Evolutionary conservation across 2,329 filamentous ascomycete genomes (phyloP).

Genomic region (Paradendryphiella salina): DNA sequence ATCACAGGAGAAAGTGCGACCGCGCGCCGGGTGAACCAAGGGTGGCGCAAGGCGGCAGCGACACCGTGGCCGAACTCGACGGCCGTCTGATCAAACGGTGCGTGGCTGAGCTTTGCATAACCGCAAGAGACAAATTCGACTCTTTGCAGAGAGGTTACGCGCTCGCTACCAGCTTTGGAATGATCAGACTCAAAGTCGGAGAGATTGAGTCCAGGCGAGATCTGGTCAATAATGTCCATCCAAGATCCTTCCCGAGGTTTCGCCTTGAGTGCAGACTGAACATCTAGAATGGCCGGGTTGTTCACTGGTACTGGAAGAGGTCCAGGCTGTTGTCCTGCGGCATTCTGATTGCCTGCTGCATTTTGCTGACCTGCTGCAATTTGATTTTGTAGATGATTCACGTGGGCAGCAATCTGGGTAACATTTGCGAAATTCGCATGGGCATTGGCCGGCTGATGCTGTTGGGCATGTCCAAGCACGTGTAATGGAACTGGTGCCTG

Average conservation of each 20-base stretch:
- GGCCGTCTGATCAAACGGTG: conserved; percentile 40
- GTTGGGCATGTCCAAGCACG: conserved; percentile 2
- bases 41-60: conserved; percentile 14
- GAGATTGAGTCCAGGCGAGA: conserved; percentile 55
- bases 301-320: conserved; percentile 10
- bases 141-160: conserved; percentile 43
- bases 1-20: conserved; percentile 41
- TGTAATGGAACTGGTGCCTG: not conserved
- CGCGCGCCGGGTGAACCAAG: conserved; percentile 37
- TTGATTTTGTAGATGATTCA: conserved; percentile 14
- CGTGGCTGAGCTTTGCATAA: conserved; percentile 55
- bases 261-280: conserved; percentile 40
- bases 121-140: conserved; percentile 65
- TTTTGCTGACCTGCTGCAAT: not conserved
- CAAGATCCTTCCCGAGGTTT: conserved; percentile 53
- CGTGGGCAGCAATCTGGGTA: conserved; percentile 7
- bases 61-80: conserved; percentile 31
- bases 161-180: conserved; percentile 36
- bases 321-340: conserved; percentile 1
- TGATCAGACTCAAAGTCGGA: conserved; percentile 47
- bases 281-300: not conserved
- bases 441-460: conserved; percentile 1
- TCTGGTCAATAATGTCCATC: conserved; percentile 54
- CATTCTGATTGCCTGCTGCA: not conserved
- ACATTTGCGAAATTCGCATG: conserved; percentile 7